Percentiles rank a stretch among this genome's conserved stretches.
Conservation (phyloP, 257 asterid species). For the Parsonsia alboflavescens region DNA sequence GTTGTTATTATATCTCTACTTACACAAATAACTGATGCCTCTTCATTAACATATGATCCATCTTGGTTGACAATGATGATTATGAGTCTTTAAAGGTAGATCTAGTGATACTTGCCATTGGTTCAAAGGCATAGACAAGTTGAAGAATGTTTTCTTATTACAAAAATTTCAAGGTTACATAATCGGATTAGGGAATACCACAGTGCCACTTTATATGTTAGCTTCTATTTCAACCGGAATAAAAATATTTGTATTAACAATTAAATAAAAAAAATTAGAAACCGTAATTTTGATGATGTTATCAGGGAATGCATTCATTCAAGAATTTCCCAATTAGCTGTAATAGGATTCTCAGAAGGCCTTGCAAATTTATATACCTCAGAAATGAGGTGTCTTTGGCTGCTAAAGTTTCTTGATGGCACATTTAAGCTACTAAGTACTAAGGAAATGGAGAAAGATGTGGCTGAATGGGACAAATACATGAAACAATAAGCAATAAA, state of each 20-base stretch:
- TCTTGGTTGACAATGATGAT: conserved; percentile 22
- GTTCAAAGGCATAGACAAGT: conserved; percentile 40
- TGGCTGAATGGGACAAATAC: conserved; percentile 32
- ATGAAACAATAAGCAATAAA: conserved; percentile 21
- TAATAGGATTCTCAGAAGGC: conserved; percentile 43
- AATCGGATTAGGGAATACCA: conserved; percentile 15
- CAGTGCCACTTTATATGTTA: conserved; percentile 42
- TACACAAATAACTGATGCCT: too few species aligned
- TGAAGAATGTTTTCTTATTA: conserved; percentile 27
- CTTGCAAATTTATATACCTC: conserved; percentile 36
- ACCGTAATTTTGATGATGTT: neutral
- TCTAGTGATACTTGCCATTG: conserved; percentile 44
- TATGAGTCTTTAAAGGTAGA: conserved; percentile 15
- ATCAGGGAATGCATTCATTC: conserved; percentile 47
- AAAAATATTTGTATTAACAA: too few species aligned
- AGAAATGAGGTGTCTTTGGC: conserved; percentile 44
- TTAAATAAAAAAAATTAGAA: too few species aligned
- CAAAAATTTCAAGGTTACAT: conserved; percentile 25
- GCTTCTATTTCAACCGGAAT: too few species aligned
- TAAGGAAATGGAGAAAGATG: conserved; percentile 38
- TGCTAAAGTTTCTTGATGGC: conserved; percentile 40
- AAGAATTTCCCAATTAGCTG: conserved; percentile 43
- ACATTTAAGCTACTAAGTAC: conserved; percentile 39
- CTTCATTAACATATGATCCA: too few species aligned
- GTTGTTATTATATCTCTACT: too few species aligned